Base-by-base conservation (phyloP, 192 early-diverging fungal species). In the Thoreauomyces humboldtii region DNA sequence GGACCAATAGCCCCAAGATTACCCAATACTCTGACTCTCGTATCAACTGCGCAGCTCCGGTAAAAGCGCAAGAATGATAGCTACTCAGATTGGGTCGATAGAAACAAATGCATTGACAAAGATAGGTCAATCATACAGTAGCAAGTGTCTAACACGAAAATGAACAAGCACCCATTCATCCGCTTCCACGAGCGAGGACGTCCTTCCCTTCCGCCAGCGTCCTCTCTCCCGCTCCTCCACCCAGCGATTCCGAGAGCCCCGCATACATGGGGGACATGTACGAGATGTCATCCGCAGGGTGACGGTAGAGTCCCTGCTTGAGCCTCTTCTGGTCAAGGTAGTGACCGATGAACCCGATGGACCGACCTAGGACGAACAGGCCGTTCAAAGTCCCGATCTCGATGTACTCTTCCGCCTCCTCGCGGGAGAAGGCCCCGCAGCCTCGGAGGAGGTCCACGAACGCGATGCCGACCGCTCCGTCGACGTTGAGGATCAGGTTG, bases 281-380 rank as follows among this genome's bases (percentile, higher is more conserved):
- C 54, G 89, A 91, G 65, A 98, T 95, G 73, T 96, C 93, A 76
- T 96, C 95, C 92, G 90, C 95, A 45, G 94, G 93, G 79, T 97
- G 96, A 70, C 94, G 83, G 89, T 98, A 98, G 67, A 97, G 73
- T 27, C 93, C 94, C 76, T 98, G 96, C 89, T 98, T 98, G 70
- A 98, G 83, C 28, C 96, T 79, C 86, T 92, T 93, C 83, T 98
- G 96, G 83, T 98, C 96, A 51, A 98, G 82, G 74, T 91, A 94
- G 69, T 98, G 96, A 34, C 96, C 96, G 76, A 95, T 95, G 77
- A 98, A 98, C 38, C 96, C 96, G 70, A 96, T 92, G 56, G 86
- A 86, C 38, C 96, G 89, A 15, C 94, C 95, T 32, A 98, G 80
- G 17, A 98, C 94, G 76, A 98, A 98, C 60, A 98, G 80, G 17